Evolutionary conservation across 176 grass and related monocot species (phyloP), one percentile per base, ranked within the genome.

Genomic region (Puya raimondii): DNA sequence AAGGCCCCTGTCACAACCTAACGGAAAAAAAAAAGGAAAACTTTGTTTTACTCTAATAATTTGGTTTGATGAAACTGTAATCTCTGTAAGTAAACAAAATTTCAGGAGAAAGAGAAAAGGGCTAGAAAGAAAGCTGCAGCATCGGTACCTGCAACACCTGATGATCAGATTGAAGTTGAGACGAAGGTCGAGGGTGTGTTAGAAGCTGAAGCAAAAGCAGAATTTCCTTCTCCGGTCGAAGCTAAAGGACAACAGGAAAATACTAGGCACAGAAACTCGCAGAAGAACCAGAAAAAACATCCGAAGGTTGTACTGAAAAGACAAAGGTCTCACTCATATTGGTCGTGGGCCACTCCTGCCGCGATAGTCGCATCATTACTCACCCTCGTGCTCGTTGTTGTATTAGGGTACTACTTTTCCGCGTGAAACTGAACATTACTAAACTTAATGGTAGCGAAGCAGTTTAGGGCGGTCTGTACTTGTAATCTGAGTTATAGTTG

Each of bases 31-130:
- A 33, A 6, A 33, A 33, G 3, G 3, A 29, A 4, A 29, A 29
- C 2, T 3, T 33, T 3, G 0, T 33, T 33, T 33, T 33, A 33
- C 29, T 33, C 29, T 6, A 33, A 33, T 33, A 33, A 53, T 23
- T 17, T 52, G 50, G 4, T 51, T 11, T 52, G 20, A 23, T 6
- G 18, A 18, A 47, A 29, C 4, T 23, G 42, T 50, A 65, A 9
- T 64, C 12, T 50, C 29, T 61, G 3, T 26, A 65, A 6, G 6
- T 1, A 59, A 0, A 12, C 25, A 83, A 26, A 65, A 20, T 69
- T 68, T 74, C 74, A 97, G 89, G 86, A 85, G 77, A 88, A 90
- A 72, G 89, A 93, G 82, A 97, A 87, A 68, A 99, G 70, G 51
- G 76, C 82, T 64, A 99, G 82, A 74, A 99, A 87, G 82, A 93